Evolutionary conservation across 371 early-diverging fungal species (phyloP), one percentile per base, ranked within the genome.

Genomic region (Saksenaea vasiformis): DNA sequence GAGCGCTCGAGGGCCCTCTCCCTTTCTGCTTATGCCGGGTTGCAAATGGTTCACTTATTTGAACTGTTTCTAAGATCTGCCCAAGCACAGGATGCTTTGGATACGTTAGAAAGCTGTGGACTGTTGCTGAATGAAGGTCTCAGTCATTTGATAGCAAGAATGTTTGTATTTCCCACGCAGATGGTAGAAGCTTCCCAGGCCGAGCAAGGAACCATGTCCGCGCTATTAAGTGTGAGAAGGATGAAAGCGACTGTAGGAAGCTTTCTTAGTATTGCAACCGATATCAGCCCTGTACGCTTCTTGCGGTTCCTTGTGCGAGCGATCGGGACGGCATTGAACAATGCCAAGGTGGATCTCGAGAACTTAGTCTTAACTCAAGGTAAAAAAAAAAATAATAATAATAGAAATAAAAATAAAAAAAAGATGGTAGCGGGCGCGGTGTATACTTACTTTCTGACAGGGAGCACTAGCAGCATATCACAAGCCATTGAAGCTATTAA

Each of bases 331-430:
- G 31, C 66, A 0, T 11, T 68, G 2, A 36, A 66, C 10, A 24
- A 56, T 17, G 53, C 58, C 15, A 65, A 71, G 5, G 35, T 77
- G 11, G 79, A 78, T 62, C 60, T 85, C 17, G 65, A 74, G 10
- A 62, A 69, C 28, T 37, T 75, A 60, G 60, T 59, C 10, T 51
- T 60, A 19, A 43, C 64, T 37, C 68, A 69, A 72, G 79, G 85
- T 84, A 67, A 31, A 15, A 31, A 8, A 14, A 13, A 22, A 28
- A 31, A 19, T 15, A 3, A 36, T 27, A 11, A 34, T 27, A 2
- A 2, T 26, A 10, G 9, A n/a, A n/a, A n/a, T n/a, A n/a, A n/a
- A n/a, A n/a, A n/a, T n/a, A n/a, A n/a, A n/a, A n/a, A n/a, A n/a
- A n/a, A n/a, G n/a, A n/a, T n/a, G n/a, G n/a, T n/a, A n/a, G n/a